Conservation (phyloP, 352 stramenopile genomes). For the Phytophthora pisi region DNA sequence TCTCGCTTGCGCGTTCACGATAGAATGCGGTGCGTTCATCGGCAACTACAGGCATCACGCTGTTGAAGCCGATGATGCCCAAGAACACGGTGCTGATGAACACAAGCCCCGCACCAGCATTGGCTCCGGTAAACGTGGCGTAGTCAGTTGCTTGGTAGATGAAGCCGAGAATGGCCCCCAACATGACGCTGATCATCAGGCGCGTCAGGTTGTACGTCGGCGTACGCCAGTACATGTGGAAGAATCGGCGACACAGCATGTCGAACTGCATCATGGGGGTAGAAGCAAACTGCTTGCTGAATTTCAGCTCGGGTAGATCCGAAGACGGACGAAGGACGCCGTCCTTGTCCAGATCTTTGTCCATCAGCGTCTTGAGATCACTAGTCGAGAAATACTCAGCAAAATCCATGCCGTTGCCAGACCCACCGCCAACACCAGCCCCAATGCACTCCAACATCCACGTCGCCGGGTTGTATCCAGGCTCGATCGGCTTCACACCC, state of each 20-base stretch:
- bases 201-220: constrained; percentile 87
- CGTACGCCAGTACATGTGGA: constrained; percentile 86
- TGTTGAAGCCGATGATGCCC: constrained; percentile 81
- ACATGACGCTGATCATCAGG: constrained; percentile 66
- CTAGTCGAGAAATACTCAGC: constrained; percentile 46
- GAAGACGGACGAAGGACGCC: constrained; percentile 42
- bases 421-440: constrained; percentile 37
- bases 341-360: constrained; percentile 51
- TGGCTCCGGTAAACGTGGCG: constrained; percentile 46
- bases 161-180: constrained; percentile 76
- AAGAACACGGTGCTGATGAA: constrained; percentile 88
- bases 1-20: constrained; percentile 80
- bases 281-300: constrained; percentile 44
- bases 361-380: constrained; percentile 38
- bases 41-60: constrained; percentile 76
- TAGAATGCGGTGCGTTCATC: constrained; percentile 93
- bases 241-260: constrained; percentile 59
- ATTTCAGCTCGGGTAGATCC: constrained; percentile 46
- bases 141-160: constrained; percentile 74
- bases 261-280: constrained; percentile 31
- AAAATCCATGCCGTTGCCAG: constrained; percentile 39
- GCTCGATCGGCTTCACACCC: constrained; percentile 54
- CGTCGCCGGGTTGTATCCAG: constrained; percentile 90
- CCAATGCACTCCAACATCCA: constrained; percentile 90
- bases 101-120: constrained; percentile 70